Percentiles rank a stretch among this genome's conserved stretches.
phyloP scores from a whole-genome alignment of 2,329 filamentous ascomycete genomes.

The Boeremia lycopersici region DNA sequence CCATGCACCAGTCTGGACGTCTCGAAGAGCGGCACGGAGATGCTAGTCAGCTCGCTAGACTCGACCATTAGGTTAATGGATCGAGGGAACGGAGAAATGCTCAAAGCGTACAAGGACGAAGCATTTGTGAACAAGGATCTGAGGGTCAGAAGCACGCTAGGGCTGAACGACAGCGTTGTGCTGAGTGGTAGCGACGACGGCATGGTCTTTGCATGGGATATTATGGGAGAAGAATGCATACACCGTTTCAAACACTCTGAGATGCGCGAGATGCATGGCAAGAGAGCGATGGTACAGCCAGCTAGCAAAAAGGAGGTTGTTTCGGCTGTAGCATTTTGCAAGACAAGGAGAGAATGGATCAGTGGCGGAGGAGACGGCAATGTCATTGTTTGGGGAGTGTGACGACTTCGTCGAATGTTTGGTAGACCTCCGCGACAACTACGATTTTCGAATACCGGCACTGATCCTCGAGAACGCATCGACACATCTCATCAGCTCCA shows the following conservation, averaged over 20 bases:
- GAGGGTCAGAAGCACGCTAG: slow-evolving; percentile 77
- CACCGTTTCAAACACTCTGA: slow-evolving; percentile 62
- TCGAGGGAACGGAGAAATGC: slow-evolving; percentile 71
- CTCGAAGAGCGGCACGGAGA: slow-evolving; percentile 73
- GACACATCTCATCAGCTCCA: neutral
- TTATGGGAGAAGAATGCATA: slow-evolving; percentile 72
- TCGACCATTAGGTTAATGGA: slow-evolving; percentile 82
- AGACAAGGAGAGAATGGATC: slow-evolving; percentile 53
- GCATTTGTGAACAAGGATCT: slow-evolving; percentile 69
- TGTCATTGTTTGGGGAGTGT: slow-evolving; percentile 45
- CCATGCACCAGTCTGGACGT: slow-evolving; percentile 77
- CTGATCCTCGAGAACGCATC: neutral
- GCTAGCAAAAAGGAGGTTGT: slow-evolving; percentile 53
- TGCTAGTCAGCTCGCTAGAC: slow-evolving; percentile 78
- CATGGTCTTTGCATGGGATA: slow-evolving; percentile 80
- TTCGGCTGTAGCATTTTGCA: slow-evolving; percentile 56
- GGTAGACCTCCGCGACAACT: neutral
- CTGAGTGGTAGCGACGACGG: slow-evolving; percentile 82
- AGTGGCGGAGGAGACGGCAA: slow-evolving; percentile 58
- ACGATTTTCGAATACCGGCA: neutral
- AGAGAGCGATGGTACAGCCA: slow-evolving; percentile 39
- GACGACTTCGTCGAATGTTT: neutral
- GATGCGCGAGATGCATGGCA: slow-evolving; percentile 34
- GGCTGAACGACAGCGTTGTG: slow-evolving; percentile 76
- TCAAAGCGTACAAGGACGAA: slow-evolving; percentile 71